Conservation (phyloP, 2,329 filamentous ascomycete species). For the Venturia nashicola region DNA sequence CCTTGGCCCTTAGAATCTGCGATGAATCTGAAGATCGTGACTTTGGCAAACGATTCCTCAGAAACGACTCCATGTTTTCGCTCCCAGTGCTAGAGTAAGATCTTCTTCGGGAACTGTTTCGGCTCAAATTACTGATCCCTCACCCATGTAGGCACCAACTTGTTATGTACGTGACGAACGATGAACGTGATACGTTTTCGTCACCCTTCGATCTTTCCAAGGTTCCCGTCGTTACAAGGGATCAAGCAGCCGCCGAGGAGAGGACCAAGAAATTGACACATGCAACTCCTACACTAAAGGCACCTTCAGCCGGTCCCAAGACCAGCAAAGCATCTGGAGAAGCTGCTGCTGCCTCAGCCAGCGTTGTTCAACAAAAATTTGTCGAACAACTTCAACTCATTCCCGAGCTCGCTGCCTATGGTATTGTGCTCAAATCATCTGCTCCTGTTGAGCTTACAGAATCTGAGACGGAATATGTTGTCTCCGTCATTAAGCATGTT, state of each 20-base stretch:
- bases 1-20: constrained; percentile 56
- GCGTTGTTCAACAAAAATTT: constrained; percentile 77
- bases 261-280: constrained; percentile 94
- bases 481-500: constrained; percentile 86
- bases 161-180: constrained; percentile 92
- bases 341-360: constrained; percentile 64
- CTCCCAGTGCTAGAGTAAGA: constrained; percentile 47
- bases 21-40: constrained; percentile 85
- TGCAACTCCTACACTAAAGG: constrained; percentile 85
- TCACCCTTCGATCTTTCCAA: constrained; percentile 80
- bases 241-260: constrained; percentile 93
- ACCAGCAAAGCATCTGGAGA: constrained; percentile 52
- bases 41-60: constrained; percentile 75
- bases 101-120: not conserved
- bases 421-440: constrained; percentile 84
- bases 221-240: constrained; percentile 85
- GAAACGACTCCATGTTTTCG: constrained; percentile 94
- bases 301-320: constrained; percentile 74
- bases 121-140: constrained; percentile 24
- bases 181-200: constrained; percentile 75
- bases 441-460: constrained; percentile 80
- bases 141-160: constrained; percentile 54
- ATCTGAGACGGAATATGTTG: constrained; percentile 94
- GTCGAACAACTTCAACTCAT: constrained; percentile 77
- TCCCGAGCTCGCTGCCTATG: constrained; percentile 83